These are phyloP conservation scores for Podila clonocystis DNA, from an alignment of 192 early-diverging fungal genomes.

Conservation along the genomic window DNA sequence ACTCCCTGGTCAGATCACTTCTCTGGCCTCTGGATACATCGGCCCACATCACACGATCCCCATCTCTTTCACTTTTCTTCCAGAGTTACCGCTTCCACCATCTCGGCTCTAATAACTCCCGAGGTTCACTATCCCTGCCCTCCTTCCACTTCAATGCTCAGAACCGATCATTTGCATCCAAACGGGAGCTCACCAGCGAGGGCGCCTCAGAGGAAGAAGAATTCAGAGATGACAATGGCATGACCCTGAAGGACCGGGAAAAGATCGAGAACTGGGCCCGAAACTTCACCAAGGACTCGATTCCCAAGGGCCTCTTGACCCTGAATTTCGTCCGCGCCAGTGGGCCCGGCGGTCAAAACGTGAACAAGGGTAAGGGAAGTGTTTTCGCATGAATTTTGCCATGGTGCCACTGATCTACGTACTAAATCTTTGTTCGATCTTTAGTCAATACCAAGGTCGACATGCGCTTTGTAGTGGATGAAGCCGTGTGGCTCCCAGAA, in stretches of 20 bases:
- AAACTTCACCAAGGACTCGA: constrained; percentile 62
- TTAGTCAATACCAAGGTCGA: constrained; percentile 87
- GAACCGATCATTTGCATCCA: not conserved
- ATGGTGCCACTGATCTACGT: no score
- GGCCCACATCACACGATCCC: no score
- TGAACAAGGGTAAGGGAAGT: constrained; percentile 83
- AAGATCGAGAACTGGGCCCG: constrained; percentile 56
- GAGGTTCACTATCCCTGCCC: not conserved
- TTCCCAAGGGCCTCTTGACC: constrained; percentile 68
- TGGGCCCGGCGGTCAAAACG: constrained; percentile 93
- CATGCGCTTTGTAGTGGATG: constrained; percentile 74
- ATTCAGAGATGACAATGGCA: constrained; percentile 36
- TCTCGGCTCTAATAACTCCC: no score
- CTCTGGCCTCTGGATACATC: no score
- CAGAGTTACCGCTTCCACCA: no score
- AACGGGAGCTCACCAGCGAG: not conserved
- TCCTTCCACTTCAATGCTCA: not conserved
- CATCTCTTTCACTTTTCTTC: no score
- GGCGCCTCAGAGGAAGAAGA: constrained; percentile 12
- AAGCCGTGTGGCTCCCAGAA: constrained; percentile 79
- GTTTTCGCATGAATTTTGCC: not conserved
- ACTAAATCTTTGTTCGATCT: not conserved
- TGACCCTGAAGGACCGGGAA: constrained; percentile 45
- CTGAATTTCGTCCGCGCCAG: constrained; percentile 75
- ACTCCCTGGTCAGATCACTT: no score